phyloP scores from a whole-genome alignment of 768 basidiomycete genomes.

The Cystofilobasidium ferigula region DNA sequence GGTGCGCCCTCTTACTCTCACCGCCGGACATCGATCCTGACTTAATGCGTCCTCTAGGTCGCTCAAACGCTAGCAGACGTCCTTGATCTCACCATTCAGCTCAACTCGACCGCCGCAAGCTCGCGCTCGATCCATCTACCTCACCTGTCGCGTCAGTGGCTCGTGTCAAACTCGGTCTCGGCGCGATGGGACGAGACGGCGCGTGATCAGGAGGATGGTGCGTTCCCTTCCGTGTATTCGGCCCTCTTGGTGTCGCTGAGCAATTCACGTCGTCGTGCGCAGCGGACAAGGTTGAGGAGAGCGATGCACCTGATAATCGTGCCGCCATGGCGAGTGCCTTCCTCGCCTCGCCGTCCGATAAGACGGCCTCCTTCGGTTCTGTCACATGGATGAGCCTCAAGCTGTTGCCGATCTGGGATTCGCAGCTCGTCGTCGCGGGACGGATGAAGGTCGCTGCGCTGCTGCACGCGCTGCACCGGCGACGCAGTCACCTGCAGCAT shows the following conservation, averaged over 20 bases:
- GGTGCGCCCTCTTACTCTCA: not conserved
- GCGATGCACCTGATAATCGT: not conserved
- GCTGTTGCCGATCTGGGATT: constrained; percentile 10
- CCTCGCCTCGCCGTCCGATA: not conserved
- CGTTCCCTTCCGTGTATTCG: not conserved
- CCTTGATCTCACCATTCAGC: not conserved
- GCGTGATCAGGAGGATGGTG: constrained; percentile 4
- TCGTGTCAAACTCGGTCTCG: constrained; percentile 14
- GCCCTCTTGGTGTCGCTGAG: not conserved
- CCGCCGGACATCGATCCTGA: no score
- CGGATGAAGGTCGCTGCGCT: constrained; percentile 6
- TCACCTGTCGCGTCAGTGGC: constrained; percentile 12
- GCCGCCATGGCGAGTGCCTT: not conserved
- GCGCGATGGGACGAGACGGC: constrained; percentile 22
- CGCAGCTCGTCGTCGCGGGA: not conserved
- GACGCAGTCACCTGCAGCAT: constrained; percentile 11
- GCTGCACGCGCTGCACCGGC: not conserved
- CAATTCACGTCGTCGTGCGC: not conserved
- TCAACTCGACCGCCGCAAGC: not conserved
- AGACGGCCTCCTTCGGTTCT: not conserved
- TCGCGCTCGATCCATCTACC: constrained; percentile 3
- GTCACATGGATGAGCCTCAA: constrained; percentile 2
- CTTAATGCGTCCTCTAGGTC: not conserved
- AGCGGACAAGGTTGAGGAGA: not conserved
- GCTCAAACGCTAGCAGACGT: constrained; percentile 8